phyloP scores from a whole-genome alignment of 1,139 yeast genomes.

The Protomyces gravidus region DNA sequence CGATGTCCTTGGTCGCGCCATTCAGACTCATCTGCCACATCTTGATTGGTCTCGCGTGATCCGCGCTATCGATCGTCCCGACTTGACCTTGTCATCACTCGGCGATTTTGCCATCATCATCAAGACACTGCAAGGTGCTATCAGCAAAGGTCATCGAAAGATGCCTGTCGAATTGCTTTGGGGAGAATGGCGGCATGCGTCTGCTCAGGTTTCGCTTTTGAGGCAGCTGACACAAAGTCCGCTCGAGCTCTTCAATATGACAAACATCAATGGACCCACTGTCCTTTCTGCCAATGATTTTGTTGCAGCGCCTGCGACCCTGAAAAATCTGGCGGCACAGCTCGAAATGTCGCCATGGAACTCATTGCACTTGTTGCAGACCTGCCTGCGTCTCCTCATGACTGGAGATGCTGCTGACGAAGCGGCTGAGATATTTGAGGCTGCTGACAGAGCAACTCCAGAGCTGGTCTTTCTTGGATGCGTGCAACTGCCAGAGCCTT shows the following conservation, averaged over 20 bases:
- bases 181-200: slow-evolving; percentile 30
- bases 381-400: slow-evolving; percentile 38
- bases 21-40: slow-evolving; percentile 3
- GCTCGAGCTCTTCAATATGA: slow-evolving; percentile 30
- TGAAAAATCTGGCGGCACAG: slow-evolving; percentile 29
- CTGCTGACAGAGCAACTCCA: slow-evolving; percentile 40
- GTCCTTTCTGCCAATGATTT: slow-evolving; percentile 30
- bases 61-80: slow-evolving; percentile 6
- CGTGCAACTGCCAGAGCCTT: slow-evolving; percentile 40
- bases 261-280: slow-evolving; percentile 24
- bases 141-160: slow-evolving; percentile 1
- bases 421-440: slow-evolving; percentile 39
- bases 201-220: slow-evolving; percentile 28
- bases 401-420: slow-evolving; percentile 37
- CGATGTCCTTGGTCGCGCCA: slow-evolving; percentile 2
- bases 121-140: slow-evolving; percentile 15
- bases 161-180: slow-evolving; percentile 30
- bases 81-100: neutral
- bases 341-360: slow-evolving; percentile 35
- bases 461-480: slow-evolving; percentile 43
- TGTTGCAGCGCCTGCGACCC: slow-evolving; percentile 24
- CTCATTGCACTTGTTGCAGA: slow-evolving; percentile 37
- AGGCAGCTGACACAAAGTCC: slow-evolving; percentile 28
- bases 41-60: slow-evolving; percentile 13
- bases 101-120: slow-evolving; percentile 15